These are phyloP conservation scores for Miscanthus lutarioriparius DNA, from an alignment of 176 grass and related monocot species.

Conservation along the genomic window DNA sequence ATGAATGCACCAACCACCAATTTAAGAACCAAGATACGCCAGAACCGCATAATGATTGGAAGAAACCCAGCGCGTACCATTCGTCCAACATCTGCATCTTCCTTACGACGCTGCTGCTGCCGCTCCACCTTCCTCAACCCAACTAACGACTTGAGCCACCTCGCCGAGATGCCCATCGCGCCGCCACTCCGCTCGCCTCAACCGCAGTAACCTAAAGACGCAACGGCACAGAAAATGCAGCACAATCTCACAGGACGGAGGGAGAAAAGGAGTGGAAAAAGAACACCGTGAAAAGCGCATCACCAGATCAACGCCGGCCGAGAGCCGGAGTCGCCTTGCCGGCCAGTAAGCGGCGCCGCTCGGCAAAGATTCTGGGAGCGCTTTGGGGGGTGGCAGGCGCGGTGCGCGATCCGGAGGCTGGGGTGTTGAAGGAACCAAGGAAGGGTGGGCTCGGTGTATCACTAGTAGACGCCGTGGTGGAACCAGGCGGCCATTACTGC, in stretches of 20 bases:
- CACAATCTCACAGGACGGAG: background rate
- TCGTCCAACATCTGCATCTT: slow-evolving; percentile 45
- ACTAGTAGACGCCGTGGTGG: slow-evolving; percentile 12
- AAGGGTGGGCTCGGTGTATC: background rate
- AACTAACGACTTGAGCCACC: slow-evolving; percentile 82
- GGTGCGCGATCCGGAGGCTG: background rate
- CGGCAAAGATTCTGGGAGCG: slow-evolving; percentile 9
- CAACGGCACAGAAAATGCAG: background rate
- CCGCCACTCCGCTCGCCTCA: slow-evolving; percentile 19
- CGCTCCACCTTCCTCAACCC: slow-evolving; percentile 73
- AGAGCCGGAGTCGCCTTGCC: background rate
- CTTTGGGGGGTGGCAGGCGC: background rate
- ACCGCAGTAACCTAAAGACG: background rate
- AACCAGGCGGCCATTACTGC: slow-evolving; percentile 47
- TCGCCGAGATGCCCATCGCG: slow-evolving; percentile 69
- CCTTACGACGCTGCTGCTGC: slow-evolving; percentile 37
- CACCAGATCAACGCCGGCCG: slow-evolving; percentile 36
- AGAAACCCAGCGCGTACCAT: slow-evolving; percentile 19
- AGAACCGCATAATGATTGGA: background rate
- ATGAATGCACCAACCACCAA: slow-evolving; percentile 13
- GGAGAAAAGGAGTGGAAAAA: background rate
- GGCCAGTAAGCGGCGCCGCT: slow-evolving; percentile 11
- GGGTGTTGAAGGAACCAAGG: background rate
- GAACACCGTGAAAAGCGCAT: background rate
- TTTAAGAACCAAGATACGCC: background rate